These are phyloP conservation scores for Paramecium primaurelia DNA, from an alignment of 73 alveolate species.

Conservation along the genomic window DNA sequence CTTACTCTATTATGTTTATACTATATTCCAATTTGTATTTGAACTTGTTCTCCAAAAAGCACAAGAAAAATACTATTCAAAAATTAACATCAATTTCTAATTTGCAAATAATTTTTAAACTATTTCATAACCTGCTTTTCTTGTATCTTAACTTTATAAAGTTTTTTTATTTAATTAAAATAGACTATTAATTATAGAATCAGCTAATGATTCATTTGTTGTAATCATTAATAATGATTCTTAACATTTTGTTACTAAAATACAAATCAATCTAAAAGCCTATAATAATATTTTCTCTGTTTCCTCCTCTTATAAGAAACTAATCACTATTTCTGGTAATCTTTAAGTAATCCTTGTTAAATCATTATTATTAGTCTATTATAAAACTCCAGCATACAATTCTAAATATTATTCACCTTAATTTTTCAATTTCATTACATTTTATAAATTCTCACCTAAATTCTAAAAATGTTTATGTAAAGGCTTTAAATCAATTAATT, in stretches of 20 bases:
- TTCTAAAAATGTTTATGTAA: neutral
- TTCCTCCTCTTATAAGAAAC: neutral
- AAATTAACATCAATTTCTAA: neutral
- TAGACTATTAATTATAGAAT: neutral
- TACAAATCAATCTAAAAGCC: neutral
- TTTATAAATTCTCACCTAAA: neutral
- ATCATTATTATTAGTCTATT: neutral
- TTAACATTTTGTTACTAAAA: neutral
- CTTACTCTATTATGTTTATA: conserved; percentile 65
- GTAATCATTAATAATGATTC: neutral
- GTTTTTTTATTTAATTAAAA: neutral
- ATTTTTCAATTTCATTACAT: neutral
- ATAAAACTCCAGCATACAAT: neutral
- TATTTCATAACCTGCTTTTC: conserved; percentile 33
- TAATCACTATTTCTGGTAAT: neutral
- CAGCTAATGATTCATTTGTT: neutral
- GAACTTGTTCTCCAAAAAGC: conserved; percentile 80
- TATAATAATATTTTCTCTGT: neutral
- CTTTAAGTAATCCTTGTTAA: neutral
- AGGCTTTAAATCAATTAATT: neutral
- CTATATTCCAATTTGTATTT: conserved; percentile 70
- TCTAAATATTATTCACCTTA: conserved; percentile 32
- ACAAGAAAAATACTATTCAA: conserved; percentile 40
- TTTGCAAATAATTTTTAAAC: neutral
- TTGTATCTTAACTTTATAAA: neutral